Conservation (phyloP, 352 stramenopile genomes). For the Hyphochytrium catenoides region DNA sequence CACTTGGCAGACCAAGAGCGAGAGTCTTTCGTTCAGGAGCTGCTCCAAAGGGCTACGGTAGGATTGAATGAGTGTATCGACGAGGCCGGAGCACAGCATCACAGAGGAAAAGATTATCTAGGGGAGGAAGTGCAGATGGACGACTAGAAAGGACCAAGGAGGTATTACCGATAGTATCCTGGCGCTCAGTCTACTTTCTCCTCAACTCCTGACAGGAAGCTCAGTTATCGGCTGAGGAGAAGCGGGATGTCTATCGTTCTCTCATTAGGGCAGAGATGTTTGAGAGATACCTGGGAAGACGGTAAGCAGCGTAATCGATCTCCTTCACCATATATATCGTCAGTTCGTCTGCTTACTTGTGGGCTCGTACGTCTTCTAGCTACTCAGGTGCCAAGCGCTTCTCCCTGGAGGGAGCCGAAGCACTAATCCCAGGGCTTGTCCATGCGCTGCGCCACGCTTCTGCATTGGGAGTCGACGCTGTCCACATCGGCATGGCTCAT, state of each 20-base stretch:
- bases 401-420: constrained; percentile 91
- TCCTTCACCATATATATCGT: background rate
- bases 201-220: too few relatives aligned
- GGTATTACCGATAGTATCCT: too few relatives aligned
- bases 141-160: too few relatives aligned
- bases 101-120: too few relatives aligned
- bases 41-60: too few relatives aligned
- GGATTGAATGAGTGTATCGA: too few relatives aligned
- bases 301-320: constrained; percentile 56
- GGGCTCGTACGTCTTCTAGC: background rate
- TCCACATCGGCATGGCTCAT: constrained; percentile 98
- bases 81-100: too few relatives aligned
- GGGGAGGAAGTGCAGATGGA: too few relatives aligned
- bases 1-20: constrained; percentile 84
- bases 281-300: constrained; percentile 89
- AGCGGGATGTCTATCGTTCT: constrained; percentile 76
- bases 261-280: constrained; percentile 89
- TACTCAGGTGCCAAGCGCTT: constrained; percentile 88
- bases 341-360: too few relatives aligned
- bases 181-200: too few relatives aligned
- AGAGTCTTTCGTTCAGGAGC: constrained; percentile 72
- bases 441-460: constrained; percentile 80
- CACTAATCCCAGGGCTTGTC: constrained; percentile 80
- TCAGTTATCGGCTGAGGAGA: constrained; percentile 54
- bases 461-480: constrained; percentile 82